phyloP scores from a whole-genome alignment of 495 filamentous ascomycete genomes.

The Aspergillus carlsbadensis region DNA sequence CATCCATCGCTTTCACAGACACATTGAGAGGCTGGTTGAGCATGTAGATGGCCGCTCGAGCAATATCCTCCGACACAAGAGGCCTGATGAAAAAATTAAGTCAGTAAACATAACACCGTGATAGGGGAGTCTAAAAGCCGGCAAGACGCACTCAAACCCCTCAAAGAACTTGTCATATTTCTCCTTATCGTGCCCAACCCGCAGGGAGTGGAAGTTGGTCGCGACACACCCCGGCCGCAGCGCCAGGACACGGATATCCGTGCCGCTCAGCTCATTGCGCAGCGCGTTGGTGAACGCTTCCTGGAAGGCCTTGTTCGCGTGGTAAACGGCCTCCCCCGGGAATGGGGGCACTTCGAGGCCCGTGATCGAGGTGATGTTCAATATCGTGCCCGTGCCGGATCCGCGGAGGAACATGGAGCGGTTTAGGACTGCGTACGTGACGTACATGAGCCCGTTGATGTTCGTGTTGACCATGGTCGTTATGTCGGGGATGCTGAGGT shows the following conservation, averaged over 20 bases:
- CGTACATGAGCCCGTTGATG: slow-evolving; percentile 33
- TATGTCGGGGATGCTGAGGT: slow-evolving; percentile 25
- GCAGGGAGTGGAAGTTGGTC: slow-evolving; percentile 37
- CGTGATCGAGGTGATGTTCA: slow-evolving; percentile 38
- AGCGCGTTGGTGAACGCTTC: slow-evolving; percentile 40
- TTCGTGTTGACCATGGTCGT: slow-evolving; percentile 32
- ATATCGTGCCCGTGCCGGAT: slow-evolving; percentile 33
- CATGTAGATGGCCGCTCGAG: slow-evolving; percentile 32
- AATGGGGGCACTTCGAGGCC: slow-evolving; percentile 37
- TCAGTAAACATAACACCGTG: no score
- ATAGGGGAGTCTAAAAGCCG: no score
- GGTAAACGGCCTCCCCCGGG: slow-evolving; percentile 38
- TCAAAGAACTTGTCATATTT: slow-evolving; percentile 31
- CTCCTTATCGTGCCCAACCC: slow-evolving; percentile 33
- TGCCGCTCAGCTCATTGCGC: slow-evolving; percentile 32
- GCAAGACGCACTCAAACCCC: no score
- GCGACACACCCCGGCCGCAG: slow-evolving; percentile 36
- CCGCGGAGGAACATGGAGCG: slow-evolving; percentile 21
- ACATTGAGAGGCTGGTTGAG: slow-evolving; percentile 25
- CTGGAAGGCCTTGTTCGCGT: slow-evolving; percentile 38
- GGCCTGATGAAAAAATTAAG: no score
- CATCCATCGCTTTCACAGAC: slow-evolving; percentile 37
- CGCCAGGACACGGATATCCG: slow-evolving; percentile 36
- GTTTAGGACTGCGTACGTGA: slow-evolving; percentile 33
- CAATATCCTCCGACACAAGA: slow-evolving; percentile 31